A percentile compares a stretch with the other conserved stretches of the same genome.
Conservation (phyloP, 1,139 yeast species). For the Protomyces inundatus region DNA sequence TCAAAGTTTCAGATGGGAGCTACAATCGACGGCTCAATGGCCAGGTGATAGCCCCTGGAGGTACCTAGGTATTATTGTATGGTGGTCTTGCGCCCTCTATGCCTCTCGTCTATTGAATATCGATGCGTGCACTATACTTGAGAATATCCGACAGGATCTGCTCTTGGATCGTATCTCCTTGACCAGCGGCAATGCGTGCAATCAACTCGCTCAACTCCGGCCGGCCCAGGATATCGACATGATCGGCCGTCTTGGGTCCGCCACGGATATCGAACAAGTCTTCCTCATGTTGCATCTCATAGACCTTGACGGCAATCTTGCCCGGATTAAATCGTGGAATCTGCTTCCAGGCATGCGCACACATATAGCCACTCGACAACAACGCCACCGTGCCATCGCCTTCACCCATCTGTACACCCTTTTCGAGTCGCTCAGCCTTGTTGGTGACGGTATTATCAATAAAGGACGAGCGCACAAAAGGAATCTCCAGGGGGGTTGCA, state of each 20-base stretch:
- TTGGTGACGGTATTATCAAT: constrained; percentile 24
- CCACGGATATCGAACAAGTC: constrained; percentile 91
- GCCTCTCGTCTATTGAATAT: neutral
- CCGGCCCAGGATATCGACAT: constrained; percentile 91
- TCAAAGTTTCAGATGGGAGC: no score
- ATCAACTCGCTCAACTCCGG: constrained; percentile 79
- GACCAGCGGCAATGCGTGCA: constrained; percentile 74
- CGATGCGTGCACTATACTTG: constrained; percentile 35
- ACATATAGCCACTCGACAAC: constrained; percentile 56
- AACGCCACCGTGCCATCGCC: constrained; percentile 96
- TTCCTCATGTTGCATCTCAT: constrained; percentile 90
- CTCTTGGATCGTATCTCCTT: constrained; percentile 61
- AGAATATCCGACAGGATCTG: constrained; percentile 56
- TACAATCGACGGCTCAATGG: no score
- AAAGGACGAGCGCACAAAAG: constrained; percentile 16
- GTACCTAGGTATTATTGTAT: no score
- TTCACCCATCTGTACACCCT: constrained; percentile 69
- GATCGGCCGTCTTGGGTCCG: constrained; percentile 96
- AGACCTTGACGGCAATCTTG: constrained; percentile 61
- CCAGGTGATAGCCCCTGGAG: no score
- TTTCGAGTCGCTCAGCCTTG: constrained; percentile 8
- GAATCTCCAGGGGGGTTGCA: constrained; percentile 17
- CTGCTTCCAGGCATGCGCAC: constrained; percentile 30
- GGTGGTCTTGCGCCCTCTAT: no score
- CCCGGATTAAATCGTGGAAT: constrained; percentile 70